Percentiles rank a stretch among this genome's conserved stretches.
These are phyloP conservation scores for Gossypium ekmanianum DNA, from an alignment of 345 rosid genomes.

Conservation along the genomic window DNA sequence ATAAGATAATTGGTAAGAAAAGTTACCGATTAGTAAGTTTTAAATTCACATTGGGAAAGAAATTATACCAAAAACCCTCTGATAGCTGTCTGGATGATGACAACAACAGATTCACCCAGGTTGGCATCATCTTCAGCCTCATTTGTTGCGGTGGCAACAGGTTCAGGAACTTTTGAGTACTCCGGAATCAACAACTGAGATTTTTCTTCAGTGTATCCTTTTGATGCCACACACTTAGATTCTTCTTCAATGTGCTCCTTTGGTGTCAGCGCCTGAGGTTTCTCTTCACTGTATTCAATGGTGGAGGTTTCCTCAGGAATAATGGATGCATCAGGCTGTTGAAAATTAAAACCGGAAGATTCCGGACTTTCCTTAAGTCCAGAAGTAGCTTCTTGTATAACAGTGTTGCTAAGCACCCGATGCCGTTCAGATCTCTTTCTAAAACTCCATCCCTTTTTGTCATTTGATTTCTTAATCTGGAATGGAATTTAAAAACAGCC, in stretches of 20 bases:
- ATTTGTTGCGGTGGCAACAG: conserved; percentile 20
- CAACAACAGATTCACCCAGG: conserved; percentile 42
- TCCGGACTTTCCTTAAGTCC: conserved; percentile 39
- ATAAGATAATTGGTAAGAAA: neutral
- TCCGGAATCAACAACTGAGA: conserved; percentile 14
- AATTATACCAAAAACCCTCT: conserved; percentile 51
- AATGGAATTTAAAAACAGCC: conserved; percentile 18
- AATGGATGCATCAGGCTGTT: conserved; percentile 21
- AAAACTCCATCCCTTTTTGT: conserved; percentile 63
- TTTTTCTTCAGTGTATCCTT: neutral
- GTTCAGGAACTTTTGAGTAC: conserved; percentile 30
- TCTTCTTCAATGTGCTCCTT: conserved; percentile 7
- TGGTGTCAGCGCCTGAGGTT: conserved; percentile 26
- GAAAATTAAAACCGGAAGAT: conserved; percentile 33
- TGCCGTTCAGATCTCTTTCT: conserved; percentile 63
- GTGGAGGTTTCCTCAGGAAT: conserved; percentile 34
- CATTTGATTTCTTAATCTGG: conserved; percentile 45
- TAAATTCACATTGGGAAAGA: neutral
- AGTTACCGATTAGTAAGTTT: neutral
- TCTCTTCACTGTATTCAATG: conserved; percentile 38
- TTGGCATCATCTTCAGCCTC: conserved; percentile 26
- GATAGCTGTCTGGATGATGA: conserved; percentile 55
- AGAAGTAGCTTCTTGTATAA: conserved; percentile 41
- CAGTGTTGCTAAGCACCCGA: conserved; percentile 59
- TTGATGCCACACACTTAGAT: conserved; percentile 10